Percentiles rank a stretch among this genome's conserved stretches.
These are phyloP conservation scores for Penicillium sp. DNA, from an alignment of 2,329 filamentous ascomycete genomes.

Conservation along the genomic window DNA sequence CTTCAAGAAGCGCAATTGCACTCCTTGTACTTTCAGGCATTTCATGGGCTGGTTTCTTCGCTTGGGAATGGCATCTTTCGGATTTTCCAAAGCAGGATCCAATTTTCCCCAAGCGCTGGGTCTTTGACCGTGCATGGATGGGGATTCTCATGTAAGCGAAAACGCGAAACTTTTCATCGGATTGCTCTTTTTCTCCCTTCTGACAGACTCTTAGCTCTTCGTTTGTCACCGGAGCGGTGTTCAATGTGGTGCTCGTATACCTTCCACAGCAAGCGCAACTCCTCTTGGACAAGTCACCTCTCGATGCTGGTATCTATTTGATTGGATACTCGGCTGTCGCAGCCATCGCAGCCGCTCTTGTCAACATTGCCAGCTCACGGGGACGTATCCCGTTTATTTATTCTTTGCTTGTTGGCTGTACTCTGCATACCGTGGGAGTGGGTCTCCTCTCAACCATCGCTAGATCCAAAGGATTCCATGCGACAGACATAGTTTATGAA, in stretches of 20 bases:
- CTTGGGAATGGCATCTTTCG: slow-evolving; percentile 36
- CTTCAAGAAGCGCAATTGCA: slow-evolving; percentile 38
- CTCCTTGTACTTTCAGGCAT: slow-evolving; percentile 29
- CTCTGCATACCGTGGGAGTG: slow-evolving; percentile 31
- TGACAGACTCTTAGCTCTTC: slow-evolving; percentile 22
- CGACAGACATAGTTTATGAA: slow-evolving; percentile 27
- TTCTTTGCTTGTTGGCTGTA: slow-evolving; percentile 28
- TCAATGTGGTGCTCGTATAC: slow-evolving; percentile 32
- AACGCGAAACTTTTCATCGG: not conserved
- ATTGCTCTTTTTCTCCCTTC: not conserved
- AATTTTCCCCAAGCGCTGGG: slow-evolving; percentile 34
- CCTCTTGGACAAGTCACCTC: slow-evolving; percentile 27
- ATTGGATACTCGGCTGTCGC: slow-evolving; percentile 31
- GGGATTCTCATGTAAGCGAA: slow-evolving; percentile 29
- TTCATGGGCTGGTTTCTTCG: slow-evolving; percentile 35
- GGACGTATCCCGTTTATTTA: slow-evolving; percentile 33
- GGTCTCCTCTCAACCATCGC: slow-evolving; percentile 29
- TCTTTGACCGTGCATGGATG: slow-evolving; percentile 31
- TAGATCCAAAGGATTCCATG: slow-evolving; percentile 21
- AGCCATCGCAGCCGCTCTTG: slow-evolving; percentile 26
- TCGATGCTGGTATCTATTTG: slow-evolving; percentile 32
- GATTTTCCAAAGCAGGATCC: slow-evolving; percentile 27
- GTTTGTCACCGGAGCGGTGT: slow-evolving; percentile 32
- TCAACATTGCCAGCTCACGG: slow-evolving; percentile 26
- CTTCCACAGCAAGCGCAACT: slow-evolving; percentile 35